Percentiles rank a stretch among this genome's conserved stretches.
Conservation (phyloP, 78 protist species). For the Planoprotostelium fungivorum region DNA sequence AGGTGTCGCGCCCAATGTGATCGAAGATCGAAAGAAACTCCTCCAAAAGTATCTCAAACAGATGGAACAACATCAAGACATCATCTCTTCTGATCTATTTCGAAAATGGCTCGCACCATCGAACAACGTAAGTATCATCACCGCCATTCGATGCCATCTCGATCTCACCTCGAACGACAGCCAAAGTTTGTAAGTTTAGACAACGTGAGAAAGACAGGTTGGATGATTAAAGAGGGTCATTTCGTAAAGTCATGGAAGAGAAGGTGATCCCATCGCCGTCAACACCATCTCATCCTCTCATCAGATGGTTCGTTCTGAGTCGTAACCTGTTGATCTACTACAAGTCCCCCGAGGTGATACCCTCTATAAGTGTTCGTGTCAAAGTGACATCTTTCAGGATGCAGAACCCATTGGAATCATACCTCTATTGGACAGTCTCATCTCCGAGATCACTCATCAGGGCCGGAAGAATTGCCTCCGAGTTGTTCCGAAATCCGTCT, state of each 20-base stretch:
- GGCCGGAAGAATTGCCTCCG: not conserved
- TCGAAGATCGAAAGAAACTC: not conserved
- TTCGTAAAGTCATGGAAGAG: not conserved
- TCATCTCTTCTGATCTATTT: not conserved
- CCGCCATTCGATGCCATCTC: not conserved
- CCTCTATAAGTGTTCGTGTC: not conserved
- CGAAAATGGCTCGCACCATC: not conserved
- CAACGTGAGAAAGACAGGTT: not conserved
- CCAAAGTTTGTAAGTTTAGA: not conserved
- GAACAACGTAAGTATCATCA: not conserved
- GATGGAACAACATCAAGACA: not conserved
- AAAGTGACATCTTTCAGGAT: not conserved
- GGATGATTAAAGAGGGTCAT: not conserved
- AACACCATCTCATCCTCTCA: not conserved
- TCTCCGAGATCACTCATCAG: not conserved
- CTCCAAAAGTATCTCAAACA: not conserved
- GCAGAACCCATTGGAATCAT: not conserved
- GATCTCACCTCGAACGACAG: not conserved
- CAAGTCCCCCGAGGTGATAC: not conserved
- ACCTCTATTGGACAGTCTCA: not conserved
- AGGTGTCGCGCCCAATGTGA: not conserved
- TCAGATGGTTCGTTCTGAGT: not conserved
- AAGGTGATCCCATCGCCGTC: not conserved
- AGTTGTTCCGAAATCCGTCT: not conserved
- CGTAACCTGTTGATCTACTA: not conserved